Conservation (phyloP, 441 rosid genomes). For the Jatropha multifida region DNA sequence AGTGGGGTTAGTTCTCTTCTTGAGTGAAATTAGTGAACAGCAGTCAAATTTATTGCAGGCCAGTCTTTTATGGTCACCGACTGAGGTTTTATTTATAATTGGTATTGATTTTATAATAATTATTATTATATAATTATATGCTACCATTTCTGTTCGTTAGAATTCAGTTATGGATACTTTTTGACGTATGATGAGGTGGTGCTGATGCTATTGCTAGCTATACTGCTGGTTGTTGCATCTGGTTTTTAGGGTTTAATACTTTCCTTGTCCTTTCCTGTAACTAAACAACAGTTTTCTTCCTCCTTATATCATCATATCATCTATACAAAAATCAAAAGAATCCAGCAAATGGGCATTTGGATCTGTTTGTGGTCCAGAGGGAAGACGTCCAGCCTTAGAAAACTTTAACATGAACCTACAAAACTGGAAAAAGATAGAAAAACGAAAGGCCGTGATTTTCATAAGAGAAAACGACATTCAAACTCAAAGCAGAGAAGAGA, state of each 20-base stretch:
- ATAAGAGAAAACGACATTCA: slow-evolving; percentile 9
- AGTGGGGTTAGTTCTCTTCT: neutral
- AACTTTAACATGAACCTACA: neutral
- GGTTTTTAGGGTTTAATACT: neutral
- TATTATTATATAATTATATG: neutral
- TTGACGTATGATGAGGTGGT: neutral
- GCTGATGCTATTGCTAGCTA: neutral
- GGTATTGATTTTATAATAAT: neutral
- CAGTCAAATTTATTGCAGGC: neutral
- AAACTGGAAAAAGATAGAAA: neutral
- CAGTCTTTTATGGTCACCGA: neutral
- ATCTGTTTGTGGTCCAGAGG: slow-evolving; percentile 6
- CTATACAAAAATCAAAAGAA: neutral
- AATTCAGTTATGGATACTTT: neutral
- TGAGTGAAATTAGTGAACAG: neutral
- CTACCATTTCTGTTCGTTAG: neutral
- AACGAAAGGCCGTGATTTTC: slow-evolving; percentile 9
- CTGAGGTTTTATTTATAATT: neutral
- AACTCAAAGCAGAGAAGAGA: neutral
- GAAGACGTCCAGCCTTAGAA: neutral
- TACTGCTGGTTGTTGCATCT: neutral
- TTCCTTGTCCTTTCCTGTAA: slow-evolving; percentile 9
- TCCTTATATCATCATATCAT: neutral
- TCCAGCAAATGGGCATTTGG: neutral
- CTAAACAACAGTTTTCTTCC: neutral